Evolutionary conservation across 768 basidiomycete genomes (phyloP), one percentile per base, ranked within the genome.

Genomic region (Cystofilobasidium ferigula): DNA sequence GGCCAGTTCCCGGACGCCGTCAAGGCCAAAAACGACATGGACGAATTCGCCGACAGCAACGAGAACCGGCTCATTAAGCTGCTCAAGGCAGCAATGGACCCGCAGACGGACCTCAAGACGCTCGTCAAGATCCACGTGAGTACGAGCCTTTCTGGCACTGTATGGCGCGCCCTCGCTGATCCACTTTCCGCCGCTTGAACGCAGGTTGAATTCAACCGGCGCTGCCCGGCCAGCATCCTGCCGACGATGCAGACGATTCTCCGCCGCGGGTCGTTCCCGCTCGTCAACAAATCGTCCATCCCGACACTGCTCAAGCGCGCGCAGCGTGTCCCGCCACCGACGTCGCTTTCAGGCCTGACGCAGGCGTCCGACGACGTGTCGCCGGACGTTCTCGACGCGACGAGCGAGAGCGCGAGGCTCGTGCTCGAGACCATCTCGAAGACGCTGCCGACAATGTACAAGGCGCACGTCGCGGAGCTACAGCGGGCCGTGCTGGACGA

Each of bases 11-110:
- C 82, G 7, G 92, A 98, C 59, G 80, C 84, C 1, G 79, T 81
- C 45, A 88, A 88, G 72, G 87, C 84, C 0, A 76, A 78, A 1
- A 88, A 88, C 67, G 94, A 97, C 73, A 75, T 99, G 24, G 78
- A 82, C 18, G 75, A 81, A 0, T 99, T 98, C 70, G 92, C 93
- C 0, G 87, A 86, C 67, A 77, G 86, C 48, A 97, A 98, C 73
- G 91, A 94, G 73, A 80, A 81, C 28, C 81, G 90, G 43, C 78
- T 93, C 10, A 97, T 91, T 79, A 91, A 86, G 75, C 78, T 92
- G 14, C 79, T 92, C 45, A 86, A 84, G 74, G 86, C 82, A 0
- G 86, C 88, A 70, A 81, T 89, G 79, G 91, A 95, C 74, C 79
- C 86, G 0, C 86, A 90, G 71, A 85, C 87, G 0, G 89, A 93